Evolutionary conservation across 176 grass and related monocot genomes (phyloP), one percentile per base, ranked within the genome.

Genomic region (Pharus latifolius): DNA sequence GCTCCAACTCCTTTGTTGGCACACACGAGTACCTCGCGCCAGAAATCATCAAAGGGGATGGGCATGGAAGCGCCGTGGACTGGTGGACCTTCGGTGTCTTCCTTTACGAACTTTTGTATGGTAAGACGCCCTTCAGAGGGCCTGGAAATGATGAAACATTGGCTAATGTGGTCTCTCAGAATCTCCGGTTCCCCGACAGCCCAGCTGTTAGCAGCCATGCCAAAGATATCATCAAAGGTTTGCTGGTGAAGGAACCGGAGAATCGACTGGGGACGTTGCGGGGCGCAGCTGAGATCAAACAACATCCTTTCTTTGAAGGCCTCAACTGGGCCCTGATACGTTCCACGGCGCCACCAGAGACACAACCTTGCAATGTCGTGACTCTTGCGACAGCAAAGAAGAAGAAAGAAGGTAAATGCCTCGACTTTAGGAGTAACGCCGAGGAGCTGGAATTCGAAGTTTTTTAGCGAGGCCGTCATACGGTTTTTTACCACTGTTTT

Each of bases 271-370:
- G 87, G 60, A 74, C 87, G 1, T 24, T 79, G 73, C 75, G 65
- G 79, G 87, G 87, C 30, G 87, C 87, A 59, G 87, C 87, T 69
- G 87, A 90, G 75, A 90, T 90, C 59, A 90, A 90, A 82, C 87
- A 85, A 23, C 87, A 90, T 16, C 87, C 82, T 17, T 85, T 90
- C 68, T 90, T 90, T 79, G 87, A 85, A 26, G 87, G 82, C 20
- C 75, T 90, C 56, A 90, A 90, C 34, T 90, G 87, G 87, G 87
- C 87, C 34, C 60, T 90, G 47, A 82, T 90, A 74, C 78, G 87
- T 10, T 85, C 78, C 9, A 49, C 69, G 26, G 74, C 82, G 62
- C 87, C 87, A 24, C 87, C 87, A 24, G 87, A 90, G 74, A 90
- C 78, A 71, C 79, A 65, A 54, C 59, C 74, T 43, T 77, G 79